These are phyloP conservation scores for Flagelloscypha sp. DNA, from an alignment of 768 basidiomycete species.

Conservation along the genomic window DNA sequence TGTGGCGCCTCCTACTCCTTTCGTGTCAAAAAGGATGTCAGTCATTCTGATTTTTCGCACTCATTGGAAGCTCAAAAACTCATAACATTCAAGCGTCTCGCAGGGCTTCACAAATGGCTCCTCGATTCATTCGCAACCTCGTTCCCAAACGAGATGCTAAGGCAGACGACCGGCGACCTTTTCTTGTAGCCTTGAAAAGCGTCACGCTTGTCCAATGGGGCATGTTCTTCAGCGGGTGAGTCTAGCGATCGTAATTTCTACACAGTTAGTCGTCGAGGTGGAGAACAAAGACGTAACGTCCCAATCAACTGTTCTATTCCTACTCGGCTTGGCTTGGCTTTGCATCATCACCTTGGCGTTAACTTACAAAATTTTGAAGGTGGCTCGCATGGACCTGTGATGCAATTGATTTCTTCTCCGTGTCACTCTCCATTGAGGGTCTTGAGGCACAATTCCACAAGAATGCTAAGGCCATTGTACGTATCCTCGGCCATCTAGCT, in stretches of 20 bases:
- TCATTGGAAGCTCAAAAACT: too few species aligned
- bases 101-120: too few species aligned
- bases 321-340: too few species aligned
- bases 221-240: constrained; percentile 56
- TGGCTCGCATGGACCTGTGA: constrained; percentile 87
- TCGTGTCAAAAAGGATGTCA: too few species aligned
- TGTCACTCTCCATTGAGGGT: constrained; percentile 46
- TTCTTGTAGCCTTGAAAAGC: constrained; percentile 33
- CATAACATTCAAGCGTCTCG: too few species aligned
- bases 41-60: too few species aligned
- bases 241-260: too few species aligned
- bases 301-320: too few species aligned
- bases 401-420: constrained; percentile 82
- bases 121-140: constrained; percentile 42
- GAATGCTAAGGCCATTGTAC: constrained; percentile 31
- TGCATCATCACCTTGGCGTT: too few species aligned
- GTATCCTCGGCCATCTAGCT: constrained; percentile 5
- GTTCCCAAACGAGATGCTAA: constrained; percentile 42
- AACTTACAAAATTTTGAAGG: constrained; percentile 21
- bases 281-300: too few species aligned
- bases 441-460: constrained; percentile 42
- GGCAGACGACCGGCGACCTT: constrained; percentile 25
- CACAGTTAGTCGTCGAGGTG: too few species aligned
- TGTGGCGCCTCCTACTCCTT: too few species aligned
- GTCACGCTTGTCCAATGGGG: constrained; percentile 49